phyloP scores from a whole-genome alignment of 2,329 filamentous ascomycete genomes.

The Trichoderma aggressivum region DNA sequence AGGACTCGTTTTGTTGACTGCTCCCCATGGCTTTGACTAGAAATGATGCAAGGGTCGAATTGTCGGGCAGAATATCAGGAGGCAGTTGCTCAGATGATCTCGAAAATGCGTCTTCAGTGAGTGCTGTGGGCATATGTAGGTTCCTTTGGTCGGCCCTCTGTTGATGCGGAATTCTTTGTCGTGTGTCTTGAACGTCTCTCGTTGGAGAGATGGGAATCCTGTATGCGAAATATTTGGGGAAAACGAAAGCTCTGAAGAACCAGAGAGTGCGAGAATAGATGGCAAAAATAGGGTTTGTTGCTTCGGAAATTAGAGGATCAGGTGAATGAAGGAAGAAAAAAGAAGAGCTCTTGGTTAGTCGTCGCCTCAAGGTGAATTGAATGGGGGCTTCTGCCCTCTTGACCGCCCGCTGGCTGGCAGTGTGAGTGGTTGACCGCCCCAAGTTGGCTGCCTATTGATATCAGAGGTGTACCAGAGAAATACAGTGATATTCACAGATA shows the following conservation, averaged over 20 bases:
- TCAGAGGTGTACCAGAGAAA: background rate
- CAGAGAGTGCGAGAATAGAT: background rate
- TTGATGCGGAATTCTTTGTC: background rate
- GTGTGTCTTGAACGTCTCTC: background rate
- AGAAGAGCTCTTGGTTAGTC: background rate
- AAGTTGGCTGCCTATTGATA: background rate
- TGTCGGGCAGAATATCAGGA: background rate
- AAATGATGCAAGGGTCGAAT: background rate
- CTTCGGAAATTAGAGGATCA: background rate
- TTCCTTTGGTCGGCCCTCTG: too few relatives aligned
- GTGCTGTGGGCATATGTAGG: too few relatives aligned
- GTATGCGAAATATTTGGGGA: background rate
- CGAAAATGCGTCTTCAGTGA: background rate
- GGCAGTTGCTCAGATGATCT: rapidly evolving
- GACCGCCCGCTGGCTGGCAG: background rate
- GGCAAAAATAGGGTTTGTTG: background rate
- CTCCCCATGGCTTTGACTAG: background rate
- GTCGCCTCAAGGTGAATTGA: background rate
- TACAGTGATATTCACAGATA: background rate
- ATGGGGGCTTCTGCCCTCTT: background rate
- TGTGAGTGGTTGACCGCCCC: background rate
- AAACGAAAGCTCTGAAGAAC: background rate
- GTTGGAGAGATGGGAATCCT: background rate
- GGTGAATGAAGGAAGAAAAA: background rate
- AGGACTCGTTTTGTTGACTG: background rate